These are phyloP conservation scores for Bryoerythrophyllum caledonicum DNA, from an alignment of 225 moss, liverwort and hornwort genomes.

Conservation along the genomic window DNA sequence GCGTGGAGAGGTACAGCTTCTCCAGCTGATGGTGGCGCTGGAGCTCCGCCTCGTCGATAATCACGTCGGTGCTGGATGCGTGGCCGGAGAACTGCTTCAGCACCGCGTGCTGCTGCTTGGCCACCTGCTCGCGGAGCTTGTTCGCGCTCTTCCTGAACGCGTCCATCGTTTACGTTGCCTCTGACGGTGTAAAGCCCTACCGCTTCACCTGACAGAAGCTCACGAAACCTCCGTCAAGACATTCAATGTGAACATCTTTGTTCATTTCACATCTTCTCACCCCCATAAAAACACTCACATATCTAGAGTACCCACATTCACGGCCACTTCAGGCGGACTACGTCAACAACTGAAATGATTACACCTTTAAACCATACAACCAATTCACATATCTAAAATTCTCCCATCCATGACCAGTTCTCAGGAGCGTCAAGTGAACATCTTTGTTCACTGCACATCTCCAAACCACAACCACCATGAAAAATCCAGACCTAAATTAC, in stretches of 20 bases:
- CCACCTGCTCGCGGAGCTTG: conserved; percentile 55
- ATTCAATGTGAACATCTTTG: too few relatives aligned
- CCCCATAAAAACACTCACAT: too few relatives aligned
- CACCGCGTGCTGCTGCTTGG: conserved; percentile 55
- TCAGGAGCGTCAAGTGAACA: background rate
- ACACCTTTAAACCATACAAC: too few relatives aligned
- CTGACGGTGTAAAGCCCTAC: conserved; percentile 25
- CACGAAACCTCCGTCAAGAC: background rate
- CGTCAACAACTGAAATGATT: background rate
- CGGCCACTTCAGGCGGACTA: background rate
- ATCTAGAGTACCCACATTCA: too few relatives aligned
- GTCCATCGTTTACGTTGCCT: conserved; percentile 42
- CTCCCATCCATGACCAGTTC: too few relatives aligned
- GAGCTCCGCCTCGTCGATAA: conserved; percentile 79
- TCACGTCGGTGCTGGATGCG: conserved; percentile 52
- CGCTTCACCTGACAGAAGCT: conserved; percentile 33
- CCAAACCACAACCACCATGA: background rate
- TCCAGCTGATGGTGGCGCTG: conserved; percentile 69
- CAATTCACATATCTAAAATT: too few relatives aligned
- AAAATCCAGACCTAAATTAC: background rate
- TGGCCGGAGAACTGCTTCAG: conserved; percentile 50
- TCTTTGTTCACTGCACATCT: background rate
- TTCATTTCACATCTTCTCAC: too few relatives aligned
- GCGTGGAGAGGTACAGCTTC: conserved; percentile 72
- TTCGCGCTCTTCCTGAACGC: conserved; percentile 55